Evolutionary conservation across 2,329 filamentous ascomycete species (phyloP), one percentile per base, ranked within the genome.

Genomic region (Aspergillus sojae): DNA sequence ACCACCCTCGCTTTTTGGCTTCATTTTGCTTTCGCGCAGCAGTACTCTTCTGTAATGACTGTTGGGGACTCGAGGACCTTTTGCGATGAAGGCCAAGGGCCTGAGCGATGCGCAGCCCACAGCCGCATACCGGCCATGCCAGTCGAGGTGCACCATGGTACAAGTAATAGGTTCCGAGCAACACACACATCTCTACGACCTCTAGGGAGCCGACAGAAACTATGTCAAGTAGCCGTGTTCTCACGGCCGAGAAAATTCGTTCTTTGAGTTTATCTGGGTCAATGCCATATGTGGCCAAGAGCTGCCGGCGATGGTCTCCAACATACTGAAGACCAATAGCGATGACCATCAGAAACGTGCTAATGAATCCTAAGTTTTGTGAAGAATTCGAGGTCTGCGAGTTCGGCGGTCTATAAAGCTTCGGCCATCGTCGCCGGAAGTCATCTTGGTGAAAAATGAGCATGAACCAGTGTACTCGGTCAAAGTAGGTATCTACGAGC

Each of bases 391-490:
- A 23, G 10, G 45, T 1, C 4, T 19, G 30, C 3, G 39, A 5
- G 3, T 3, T 12, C 5, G 21, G 41, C 6, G 6, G 41, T 14
- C 54, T 30, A 46, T 70, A 71, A 5, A 73, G 9, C 6, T 62
- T 11, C 41, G 67, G 65, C 68, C 69, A 71, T 16, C 58, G 60
- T 19, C 55, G 61, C 3, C 69, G 60, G 34, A 79, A 80, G 3
- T 74, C 69, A 19, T 70, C 65, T 61, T 79, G 75, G 36, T 78
- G 73, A 46, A 79, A 79, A 6, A 79, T 66, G 4, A 79, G 64
- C 61, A 75, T 76, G 61, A 79, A 80, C 78, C 78, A 80, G 45
- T 80, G 78, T 0, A 75, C 70, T n/a, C 72, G 70, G 57, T 79
- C 74, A 64, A 80, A 80, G 55, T 79, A 79, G 34, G 70, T 79